Evolutionary conservation across 2,329 filamentous ascomycete species (phyloP), one percentile per base, ranked within the genome.

Genomic region (Pyricularia grisea): DNA sequence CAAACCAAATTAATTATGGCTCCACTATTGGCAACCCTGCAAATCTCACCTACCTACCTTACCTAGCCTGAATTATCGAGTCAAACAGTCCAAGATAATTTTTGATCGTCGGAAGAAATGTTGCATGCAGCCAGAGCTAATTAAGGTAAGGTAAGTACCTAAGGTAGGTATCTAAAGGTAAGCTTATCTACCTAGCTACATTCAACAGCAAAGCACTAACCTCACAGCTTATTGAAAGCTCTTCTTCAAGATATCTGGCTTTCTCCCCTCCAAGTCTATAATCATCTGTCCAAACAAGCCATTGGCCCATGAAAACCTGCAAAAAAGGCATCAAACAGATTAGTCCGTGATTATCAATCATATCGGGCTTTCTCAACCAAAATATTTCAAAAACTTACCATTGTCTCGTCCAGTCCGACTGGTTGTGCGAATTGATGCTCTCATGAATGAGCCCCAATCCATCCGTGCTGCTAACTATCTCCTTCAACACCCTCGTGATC

Each of bases 231-330:
- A 74, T 70, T 82, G 80, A 69, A 79, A 82, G 61, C 77, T 80
- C 69, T 75, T 71, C 66, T 75, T 72, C 27, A 82, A 70, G 3
- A 82, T 71, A 5, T 88, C 80, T 6, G 91, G 91, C 76, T 90
- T 91, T 76, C 91, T 82, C 71, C 84, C 82, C n/a, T 88, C 87
- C 69, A 95, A 76, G 78, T 94, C 90, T 68, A 95, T 78, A 31
- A 96, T 87, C 70, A 92, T 91, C 80, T 94, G 90, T n/a, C 92
- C 91, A 77, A 94, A 94, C 25, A 96, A 86, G 0, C 90, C 92
- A 75, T 95, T 95, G n/a, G 92, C 92, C 92, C 92, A 95, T 1
- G 92, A 90, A 75, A 96, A 95, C 91, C 91, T 93, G 83, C 23
- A 9, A 2, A n/a, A 50, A 70, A 36, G 42, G 2, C 28, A 25